Evolutionary conservation across 257 asterid species (phyloP).

Genomic region (Nicotiana noctiflora): DNA sequence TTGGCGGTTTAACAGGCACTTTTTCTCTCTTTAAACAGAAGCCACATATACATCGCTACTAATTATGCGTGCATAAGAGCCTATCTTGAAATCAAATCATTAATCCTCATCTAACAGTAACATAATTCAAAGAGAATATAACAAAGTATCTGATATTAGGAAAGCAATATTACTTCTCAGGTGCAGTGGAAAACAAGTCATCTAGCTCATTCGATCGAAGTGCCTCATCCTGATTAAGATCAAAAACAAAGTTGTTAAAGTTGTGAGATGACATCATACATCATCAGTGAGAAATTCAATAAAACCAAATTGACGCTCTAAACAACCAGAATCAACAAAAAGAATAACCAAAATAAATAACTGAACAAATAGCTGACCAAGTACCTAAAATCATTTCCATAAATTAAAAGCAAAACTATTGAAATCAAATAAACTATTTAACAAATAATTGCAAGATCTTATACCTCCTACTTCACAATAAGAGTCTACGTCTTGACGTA

Average conservation of each 20-base stretch:
- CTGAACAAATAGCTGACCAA: background rate
- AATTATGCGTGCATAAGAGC: too few relatives aligned
- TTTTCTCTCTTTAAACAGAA: background rate
- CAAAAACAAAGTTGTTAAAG: constrained; percentile 10
- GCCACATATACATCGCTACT: background rate
- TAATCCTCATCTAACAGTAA: background rate
- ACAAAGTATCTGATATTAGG: constrained; percentile 1
- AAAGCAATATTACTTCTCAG: constrained; percentile 72
- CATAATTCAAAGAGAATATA: background rate
- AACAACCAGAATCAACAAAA: background rate
- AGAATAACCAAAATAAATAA: background rate
- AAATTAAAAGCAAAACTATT: background rate
- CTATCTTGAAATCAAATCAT: background rate
- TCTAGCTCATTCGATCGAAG: constrained; percentile 81
- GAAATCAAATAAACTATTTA: background rate
- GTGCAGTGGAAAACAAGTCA: constrained; percentile 92
- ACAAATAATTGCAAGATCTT: background rate
- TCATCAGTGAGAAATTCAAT: background rate
- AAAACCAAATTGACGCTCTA: constrained; percentile 10
- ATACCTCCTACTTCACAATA: background rate
- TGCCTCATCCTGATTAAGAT: constrained; percentile 70
- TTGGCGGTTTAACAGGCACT: background rate
- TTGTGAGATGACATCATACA: background rate
- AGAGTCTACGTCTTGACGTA: background rate
- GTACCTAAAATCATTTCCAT: background rate